Evolutionary conservation across 2,329 filamentous ascomycete genomes (phyloP), one percentile per base, ranked within the genome.

Genomic region (Verticillium dahliae): DNA sequence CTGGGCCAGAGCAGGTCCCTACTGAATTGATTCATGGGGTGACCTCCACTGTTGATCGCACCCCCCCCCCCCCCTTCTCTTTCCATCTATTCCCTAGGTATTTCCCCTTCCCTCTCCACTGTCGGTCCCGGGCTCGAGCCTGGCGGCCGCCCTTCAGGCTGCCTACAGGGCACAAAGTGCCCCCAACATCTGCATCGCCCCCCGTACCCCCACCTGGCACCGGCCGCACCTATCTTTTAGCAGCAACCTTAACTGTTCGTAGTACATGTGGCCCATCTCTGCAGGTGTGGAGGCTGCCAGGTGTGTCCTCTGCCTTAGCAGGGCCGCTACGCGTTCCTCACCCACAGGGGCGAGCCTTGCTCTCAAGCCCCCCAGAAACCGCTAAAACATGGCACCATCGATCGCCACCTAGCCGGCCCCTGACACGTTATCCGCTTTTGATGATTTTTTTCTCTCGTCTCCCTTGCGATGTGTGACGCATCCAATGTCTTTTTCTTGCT

Each of bases 371-470:
- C 57, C 57, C 57, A 50, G 57, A 50, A 45, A 58, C 37, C 57
- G 33, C 57, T 58, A 58, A 58, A 58, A 50, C 57, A 37, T 39
- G 50, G 57, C 57, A 58, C 64, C 61, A 56, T 52, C 59, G 61
- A 61, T 60, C 57, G 22, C 13, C 57, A 39, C 22, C n/a, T 58
- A 50, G 38, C 45, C 9, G 45, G 18, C 45, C 45, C 45, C 45
- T 52, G 45, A 52, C 45, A 52, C 45, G n/a, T 61, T 64, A n/a
- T 52, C 45, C 45, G 18, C 45, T 10, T 22, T 52, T 22, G n/a
- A 52, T 22, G 18, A 27, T 52, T 52, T 52, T 27, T 50, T 27
- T n/a, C 4, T 18, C 11, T 52, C 22, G 22, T 18, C 4, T 18
- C 11, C 22, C n/a, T 18, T 22, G 18, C 10, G 45, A 52, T 18